Conservation (phyloP, 2,329 filamentous ascomycete species). For the Fusarium duplospermum region DNA sequence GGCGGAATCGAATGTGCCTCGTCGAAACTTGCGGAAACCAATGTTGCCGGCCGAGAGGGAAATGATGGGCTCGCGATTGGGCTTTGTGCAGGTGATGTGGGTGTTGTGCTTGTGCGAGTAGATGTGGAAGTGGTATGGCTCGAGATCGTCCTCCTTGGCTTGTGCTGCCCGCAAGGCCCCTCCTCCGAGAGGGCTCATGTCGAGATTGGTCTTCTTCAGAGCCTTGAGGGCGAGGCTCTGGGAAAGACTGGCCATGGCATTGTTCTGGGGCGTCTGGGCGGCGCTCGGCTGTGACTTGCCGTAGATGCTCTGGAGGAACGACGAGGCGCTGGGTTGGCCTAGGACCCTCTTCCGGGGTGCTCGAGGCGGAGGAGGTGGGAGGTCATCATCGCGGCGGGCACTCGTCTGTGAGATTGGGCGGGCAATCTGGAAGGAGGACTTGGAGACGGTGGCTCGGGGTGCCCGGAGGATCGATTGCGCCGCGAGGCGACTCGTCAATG, state of each 20-base stretch:
- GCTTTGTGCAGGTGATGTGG: slow-evolving; percentile 89
- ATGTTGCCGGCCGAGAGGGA: slow-evolving; percentile 87
- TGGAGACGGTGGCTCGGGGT: slow-evolving; percentile 35
- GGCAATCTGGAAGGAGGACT: slow-evolving; percentile 36
- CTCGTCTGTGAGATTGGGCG: slow-evolving; percentile 57
- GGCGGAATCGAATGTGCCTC: slow-evolving; percentile 88
- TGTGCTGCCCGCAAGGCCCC: slow-evolving; percentile 32
- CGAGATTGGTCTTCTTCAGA: slow-evolving; percentile 49
- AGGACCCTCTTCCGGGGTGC: slow-evolving; percentile 32
- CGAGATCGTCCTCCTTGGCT: slow-evolving; percentile 54
- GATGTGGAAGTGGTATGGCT: slow-evolving; percentile 88
- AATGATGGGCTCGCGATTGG: slow-evolving; percentile 82
- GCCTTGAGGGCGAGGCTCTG: slow-evolving; percentile 55
- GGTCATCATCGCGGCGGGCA: slow-evolving; percentile 40
- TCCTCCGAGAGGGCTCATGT: slow-evolving; percentile 48
- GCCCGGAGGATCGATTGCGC: slow-evolving; percentile 52
- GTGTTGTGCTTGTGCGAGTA: slow-evolving; percentile 94
- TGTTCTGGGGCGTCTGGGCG: slow-evolving; percentile 35
- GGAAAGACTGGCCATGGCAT: slow-evolving; percentile 50
- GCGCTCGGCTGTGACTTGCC: slow-evolving; percentile 39
- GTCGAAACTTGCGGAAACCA: slow-evolving; percentile 86
- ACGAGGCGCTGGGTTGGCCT: slow-evolving; percentile 44
- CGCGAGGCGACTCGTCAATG: slow-evolving; percentile 56
- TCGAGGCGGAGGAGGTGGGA: slow-evolving; percentile 34
- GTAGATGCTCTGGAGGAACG: slow-evolving; percentile 51